phyloP scores from a whole-genome alignment of 129 eudicot species.

The Lonicera japonica region DNA sequence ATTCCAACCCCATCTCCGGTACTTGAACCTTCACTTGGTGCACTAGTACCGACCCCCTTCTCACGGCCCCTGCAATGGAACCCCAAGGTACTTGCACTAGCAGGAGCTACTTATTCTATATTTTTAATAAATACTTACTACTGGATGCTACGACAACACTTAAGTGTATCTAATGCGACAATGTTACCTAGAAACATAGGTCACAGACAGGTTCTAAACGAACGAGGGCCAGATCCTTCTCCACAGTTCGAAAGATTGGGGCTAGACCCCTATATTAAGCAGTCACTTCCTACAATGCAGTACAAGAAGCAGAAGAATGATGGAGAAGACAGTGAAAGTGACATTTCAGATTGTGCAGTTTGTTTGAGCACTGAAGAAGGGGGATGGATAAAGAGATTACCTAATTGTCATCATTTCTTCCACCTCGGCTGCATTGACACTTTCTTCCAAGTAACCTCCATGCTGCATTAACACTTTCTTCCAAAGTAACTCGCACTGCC shows the following conservation, averaged over 20 bases:
- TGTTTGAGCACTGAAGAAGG: conserved; percentile 78
- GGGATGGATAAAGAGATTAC: conserved; percentile 57
- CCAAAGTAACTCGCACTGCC: conserved; percentile 60
- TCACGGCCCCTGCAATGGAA: conserved; percentile 27
- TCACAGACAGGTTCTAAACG: not conserved
- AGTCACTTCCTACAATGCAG: conserved; percentile 51
- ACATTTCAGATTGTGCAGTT: conserved; percentile 46
- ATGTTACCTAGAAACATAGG: conserved; percentile 15
- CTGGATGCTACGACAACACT: conserved; percentile 31
- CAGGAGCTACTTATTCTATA: conserved; percentile 41
- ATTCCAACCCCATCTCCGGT: conserved; percentile 37
- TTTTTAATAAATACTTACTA: conserved; percentile 44
- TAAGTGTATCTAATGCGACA: conserved; percentile 17
- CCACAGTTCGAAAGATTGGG: conserved; percentile 51
- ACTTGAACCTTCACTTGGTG: not conserved
- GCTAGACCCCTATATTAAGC: conserved; percentile 33
- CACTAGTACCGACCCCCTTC: not conserved
- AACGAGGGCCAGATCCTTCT: conserved; percentile 25
- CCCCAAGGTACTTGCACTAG: conserved; percentile 32
- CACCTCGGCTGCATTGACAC: conserved; percentile 72
- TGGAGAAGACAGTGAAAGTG: conserved; percentile 7
- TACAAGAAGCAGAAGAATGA: conserved; percentile 34
- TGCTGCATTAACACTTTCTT: conserved; percentile 79
- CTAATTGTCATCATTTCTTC: conserved; percentile 57
- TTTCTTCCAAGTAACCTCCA: conserved; percentile 71